Evolutionary conservation across 2,329 filamentous ascomycete genomes (phyloP).

Genomic region (Colletotrichum echinochloae): DNA sequence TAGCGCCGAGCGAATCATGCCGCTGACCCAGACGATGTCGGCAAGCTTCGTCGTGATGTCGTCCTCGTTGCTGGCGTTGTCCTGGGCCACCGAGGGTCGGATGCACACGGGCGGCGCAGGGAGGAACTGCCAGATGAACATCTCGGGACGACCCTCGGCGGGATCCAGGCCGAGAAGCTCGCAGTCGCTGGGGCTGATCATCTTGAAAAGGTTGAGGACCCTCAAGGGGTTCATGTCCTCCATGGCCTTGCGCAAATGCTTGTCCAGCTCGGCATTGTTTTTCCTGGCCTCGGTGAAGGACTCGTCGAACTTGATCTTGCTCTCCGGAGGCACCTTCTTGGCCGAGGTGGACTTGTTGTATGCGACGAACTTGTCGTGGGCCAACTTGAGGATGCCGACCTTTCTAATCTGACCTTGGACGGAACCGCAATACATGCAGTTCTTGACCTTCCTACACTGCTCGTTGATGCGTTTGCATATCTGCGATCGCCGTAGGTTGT

Average conservation of each 20-base stretch:
- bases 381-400: constrained; percentile 89
- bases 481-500: constrained; percentile 85
- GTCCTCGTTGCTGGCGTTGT: constrained; percentile 93
- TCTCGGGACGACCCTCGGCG: constrained; percentile 88
- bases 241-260: constrained; percentile 90
- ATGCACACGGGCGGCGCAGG: constrained; percentile 96
- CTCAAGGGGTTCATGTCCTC: constrained; percentile 93
- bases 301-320: constrained; percentile 86
- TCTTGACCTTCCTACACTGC: constrained; percentile 87
- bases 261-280: constrained; percentile 85
- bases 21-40: constrained; percentile 94
- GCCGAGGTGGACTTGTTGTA: constrained; percentile 90
- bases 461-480: constrained; percentile 91
- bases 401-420: constrained; percentile 95
- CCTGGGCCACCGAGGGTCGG: constrained; percentile 91
- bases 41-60: constrained; percentile 97
- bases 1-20: constrained; percentile 84
- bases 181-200: constrained; percentile 86
- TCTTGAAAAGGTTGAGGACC: constrained; percentile 91
- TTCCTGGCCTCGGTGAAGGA: constrained; percentile 86
- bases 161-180: constrained; percentile 92
- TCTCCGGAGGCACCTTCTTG: constrained; percentile 84
- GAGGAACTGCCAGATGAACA: constrained; percentile 97
- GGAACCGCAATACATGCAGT: constrained; percentile 82
- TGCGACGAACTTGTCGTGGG: constrained; percentile 90